Base-by-base conservation (phyloP, 768 basidiomycete genomes). In the Coprinopsis marcescibilis region DNA sequence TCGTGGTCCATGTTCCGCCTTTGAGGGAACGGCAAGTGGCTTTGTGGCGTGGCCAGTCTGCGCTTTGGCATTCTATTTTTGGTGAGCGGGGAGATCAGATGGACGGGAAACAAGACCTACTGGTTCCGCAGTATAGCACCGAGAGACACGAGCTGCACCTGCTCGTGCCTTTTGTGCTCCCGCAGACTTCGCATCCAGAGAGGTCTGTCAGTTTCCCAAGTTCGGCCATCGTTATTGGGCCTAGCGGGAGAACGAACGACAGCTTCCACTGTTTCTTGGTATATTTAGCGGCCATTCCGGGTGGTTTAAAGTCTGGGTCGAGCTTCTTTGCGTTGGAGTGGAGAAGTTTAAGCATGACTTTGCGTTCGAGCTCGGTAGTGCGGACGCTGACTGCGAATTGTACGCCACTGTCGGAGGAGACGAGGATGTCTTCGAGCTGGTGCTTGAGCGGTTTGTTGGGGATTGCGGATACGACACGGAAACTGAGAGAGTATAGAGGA, bases 41-140 rank as follows among this genome's bases (percentile, higher is more conserved):
- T 52, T 68, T 69, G 55, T 73, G 71, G 4, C 56, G 49, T 23
- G 57, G 56, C 71, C 71, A 75, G 50, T 73, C 67, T n/a, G 46
- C 52, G 13, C 45, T 57, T 50, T 72, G 73, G 43, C 72, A 73
- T 32, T 64, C 72, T 70, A 32, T 5, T 45, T 17, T 48, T 20
- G 17, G 32, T 24, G 45, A 24, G 33, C 13, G 32, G 19, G 1
- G 21, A 24, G 36, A 25, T 30, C 40, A 39, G 26, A 30, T 35
- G 45, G 44, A 33, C 14, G 5, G 1, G 13, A 46, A 24, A 36
- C 2, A 6, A 44, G 10, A 36, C 58, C 42, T n/a, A 68, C 69
- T 62, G 54, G 55, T 55, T 26, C 66, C 52, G 43, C 71, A 72
- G 51, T 72, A 72, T 4, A 59, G 52, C 10, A 61, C 64, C 0